Conservation (phyloP, 73 alveolate genomes). For the Paramecium tetraurelia region DNA sequence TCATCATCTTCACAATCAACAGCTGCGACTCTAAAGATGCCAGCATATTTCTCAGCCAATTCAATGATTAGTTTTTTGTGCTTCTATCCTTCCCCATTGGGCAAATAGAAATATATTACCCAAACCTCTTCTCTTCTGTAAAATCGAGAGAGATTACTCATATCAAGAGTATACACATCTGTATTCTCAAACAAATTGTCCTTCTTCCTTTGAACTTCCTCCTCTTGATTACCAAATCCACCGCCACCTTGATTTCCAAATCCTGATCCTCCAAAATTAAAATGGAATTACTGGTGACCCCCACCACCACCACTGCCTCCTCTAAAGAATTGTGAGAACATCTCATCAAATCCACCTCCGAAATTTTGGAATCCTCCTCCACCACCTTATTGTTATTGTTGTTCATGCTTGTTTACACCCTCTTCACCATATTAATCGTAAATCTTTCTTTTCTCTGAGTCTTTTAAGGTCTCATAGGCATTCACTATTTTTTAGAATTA, state of each 20-base stretch:
- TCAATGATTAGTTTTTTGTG: slow-evolving; percentile 71
- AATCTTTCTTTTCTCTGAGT: slow-evolving; percentile 81
- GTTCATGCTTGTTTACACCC: slow-evolving; percentile 63
- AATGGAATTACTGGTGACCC: slow-evolving; percentile 50
- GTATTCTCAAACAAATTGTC: slow-evolving; percentile 76
- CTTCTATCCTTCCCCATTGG: slow-evolving; percentile 68
- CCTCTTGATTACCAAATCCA: slow-evolving; percentile 66
- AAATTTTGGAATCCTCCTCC: slow-evolving; percentile 53
- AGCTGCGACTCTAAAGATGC: slow-evolving; percentile 94
- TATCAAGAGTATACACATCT: slow-evolving; percentile 86
- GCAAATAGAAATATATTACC: slow-evolving; percentile 89
- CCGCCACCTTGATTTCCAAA: background rate
- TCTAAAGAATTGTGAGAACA: slow-evolving; percentile 92
- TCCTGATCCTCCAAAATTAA: background rate
- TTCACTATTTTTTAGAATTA: slow-evolving; percentile 86
- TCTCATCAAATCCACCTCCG: slow-evolving; percentile 86
- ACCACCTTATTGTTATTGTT: slow-evolving; percentile 14
- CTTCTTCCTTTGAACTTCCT: slow-evolving; percentile 70
- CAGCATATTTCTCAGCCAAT: slow-evolving; percentile 92
- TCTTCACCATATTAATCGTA: slow-evolving; percentile 92
- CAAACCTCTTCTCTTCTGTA: slow-evolving; percentile 93
- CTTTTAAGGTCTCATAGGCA: slow-evolving; percentile 87
- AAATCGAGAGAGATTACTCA: slow-evolving; percentile 84
- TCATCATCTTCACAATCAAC: slow-evolving; percentile 96
- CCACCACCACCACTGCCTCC: slow-evolving; percentile 72